Base-by-base conservation (phyloP, 2,329 filamentous ascomycete species). In the Chrysoporthe austroafricana region DNA sequence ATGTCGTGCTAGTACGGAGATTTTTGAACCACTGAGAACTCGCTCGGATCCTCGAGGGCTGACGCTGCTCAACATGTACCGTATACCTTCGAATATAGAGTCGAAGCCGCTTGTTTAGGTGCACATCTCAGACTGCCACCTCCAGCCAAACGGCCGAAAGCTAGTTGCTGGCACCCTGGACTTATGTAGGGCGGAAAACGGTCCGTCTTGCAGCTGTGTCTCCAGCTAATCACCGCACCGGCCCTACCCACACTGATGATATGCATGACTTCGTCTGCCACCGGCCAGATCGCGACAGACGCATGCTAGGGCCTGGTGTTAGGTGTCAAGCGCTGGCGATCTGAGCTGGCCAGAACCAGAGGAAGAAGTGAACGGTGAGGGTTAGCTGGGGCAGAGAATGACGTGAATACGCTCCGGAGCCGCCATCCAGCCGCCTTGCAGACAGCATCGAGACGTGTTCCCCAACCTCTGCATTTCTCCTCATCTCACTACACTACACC, bases 171-270 rank as follows among this genome's bases (percentile, higher is more conserved):
- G 65, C 63, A 61, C 39, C 56, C 64, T 32, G 42, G 64, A 54
- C 50, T 66, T 74, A 75, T 76, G 73, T 75, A 74, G 73, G 74
- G 76, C 76, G 76, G 76, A 77, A 77, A 77, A 76, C 76, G 76
- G 76, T 77, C 76, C 77, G 77, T 69, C 69, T 62, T 76, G 69
- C 75, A 74, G 77, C 75, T 74, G 76, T 74, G 68, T 72, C 64
- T 66, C 66, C 67, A 72, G 70, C 76, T 72, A 75, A 75, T 74
- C 50, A 69, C 52, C 56, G 63, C 62, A n/a, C 50, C 61, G 48
- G 39, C 46, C 59, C 57, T 54, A 46, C 62, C 58, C 42, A 42
- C 43, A 46, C 43, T 46, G 21, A 66, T 66, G 62, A 62, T 68
- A 62, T 69, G 66, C 71, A 69, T 69, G 62, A 36, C 54, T 62